Conservation (phyloP, 305 asterid species). For the Solanum hybrid region DNA sequence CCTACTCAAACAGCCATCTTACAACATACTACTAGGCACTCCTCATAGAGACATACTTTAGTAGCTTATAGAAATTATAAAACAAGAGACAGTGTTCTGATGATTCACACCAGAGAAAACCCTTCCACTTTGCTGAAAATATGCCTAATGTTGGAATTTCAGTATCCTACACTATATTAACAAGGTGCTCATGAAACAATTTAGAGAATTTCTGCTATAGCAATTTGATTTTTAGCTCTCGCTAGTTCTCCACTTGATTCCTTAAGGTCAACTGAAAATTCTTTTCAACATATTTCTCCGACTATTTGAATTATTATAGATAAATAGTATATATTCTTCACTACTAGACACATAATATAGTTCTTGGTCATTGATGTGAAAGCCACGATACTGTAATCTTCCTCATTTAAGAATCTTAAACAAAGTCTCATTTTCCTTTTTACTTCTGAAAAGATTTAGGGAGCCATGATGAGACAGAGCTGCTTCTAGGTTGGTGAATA, state of each 20-base stretch:
- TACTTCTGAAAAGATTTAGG: neutral
- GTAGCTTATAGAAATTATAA: neutral
- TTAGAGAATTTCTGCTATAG: neutral
- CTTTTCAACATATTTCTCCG: neutral
- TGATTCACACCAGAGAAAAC: neutral
- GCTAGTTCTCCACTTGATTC: neutral
- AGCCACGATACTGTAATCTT: neutral
- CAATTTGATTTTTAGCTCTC: neutral
- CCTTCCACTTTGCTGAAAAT: neutral
- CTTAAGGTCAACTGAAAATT: neutral
- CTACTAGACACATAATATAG: neutral
- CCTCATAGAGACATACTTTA: neutral
- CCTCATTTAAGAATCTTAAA: neutral
- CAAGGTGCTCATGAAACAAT: neutral
- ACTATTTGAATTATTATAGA: neutral
- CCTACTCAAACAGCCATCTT: neutral
- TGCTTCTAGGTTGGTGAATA: neutral
- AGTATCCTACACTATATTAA: neutral
- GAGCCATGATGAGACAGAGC: neutral
- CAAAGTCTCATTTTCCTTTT: neutral
- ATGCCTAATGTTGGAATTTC: neutral
- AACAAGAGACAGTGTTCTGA: neutral
- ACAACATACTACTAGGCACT: neutral
- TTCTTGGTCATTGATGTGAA: neutral
- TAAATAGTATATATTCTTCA: neutral